Base-by-base conservation (phyloP, 768 basidiomycete genomes). In the Brasilioporus rufonigricans region DNA sequence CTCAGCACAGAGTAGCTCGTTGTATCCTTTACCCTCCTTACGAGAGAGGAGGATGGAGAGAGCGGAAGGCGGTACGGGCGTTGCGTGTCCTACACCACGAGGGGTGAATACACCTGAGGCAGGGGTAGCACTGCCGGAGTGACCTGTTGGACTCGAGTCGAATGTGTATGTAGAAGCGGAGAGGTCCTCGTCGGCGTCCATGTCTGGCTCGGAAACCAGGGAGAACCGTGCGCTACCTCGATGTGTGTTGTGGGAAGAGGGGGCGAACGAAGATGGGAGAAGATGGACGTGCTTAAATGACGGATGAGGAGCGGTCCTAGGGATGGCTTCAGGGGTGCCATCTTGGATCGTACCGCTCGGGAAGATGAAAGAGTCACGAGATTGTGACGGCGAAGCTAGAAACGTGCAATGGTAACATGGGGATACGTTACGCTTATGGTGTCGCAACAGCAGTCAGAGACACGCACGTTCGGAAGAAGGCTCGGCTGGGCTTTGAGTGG, bases 281-380 rank as follows among this genome's bases (percentile, higher is more conserved):
- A 44, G 52, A 24, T 54, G 55, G 13, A 31, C 27, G 48, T 57
- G 23, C 46, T 67, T 67, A 59, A 66, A 29, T 27, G 64, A 51
- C 11, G 48, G 44, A 41, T 50, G 61, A 13, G 49, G 48, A 18
- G 32, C 47, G 47, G 44, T 44, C 21, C 54, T 61, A 18, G 53
- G 47, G 36, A 57, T 71, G 53, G 64, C 58, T 56, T 61, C 67
- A 32, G 58, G 66, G 48, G 59, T 56, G 13, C 64, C 59, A 61
- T 64, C 64, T 55, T 61, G 64, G 44, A 59, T 64, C 1, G 59
- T 21, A 49, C n/a, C 52, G 23, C 36, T 60, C 19, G 75, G 75
- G 55, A 78, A 77, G 53, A 78, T 75, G 63, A 77, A 72, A 2
- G 73, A 66, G 54, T 74, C 72, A 60, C 64, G 61, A 56, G 64